Conservation (phyloP, 768 basidiomycete genomes). For the Kwoniella newhampshirensis region DNA sequence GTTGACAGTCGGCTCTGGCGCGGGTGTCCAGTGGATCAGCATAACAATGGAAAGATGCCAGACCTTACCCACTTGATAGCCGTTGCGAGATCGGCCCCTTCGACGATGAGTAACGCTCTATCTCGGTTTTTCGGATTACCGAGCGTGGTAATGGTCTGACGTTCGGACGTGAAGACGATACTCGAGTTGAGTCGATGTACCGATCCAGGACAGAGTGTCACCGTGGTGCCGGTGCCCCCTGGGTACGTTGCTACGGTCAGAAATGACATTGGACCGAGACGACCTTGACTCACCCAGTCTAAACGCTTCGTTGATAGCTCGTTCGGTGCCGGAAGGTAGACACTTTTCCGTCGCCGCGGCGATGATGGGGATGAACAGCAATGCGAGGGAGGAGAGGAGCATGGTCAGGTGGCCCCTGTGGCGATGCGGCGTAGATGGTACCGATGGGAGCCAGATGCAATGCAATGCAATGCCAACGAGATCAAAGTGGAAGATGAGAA, state of each 20-base stretch:
- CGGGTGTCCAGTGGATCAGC: not conserved
- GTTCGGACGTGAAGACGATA: slow-evolving; percentile 47
- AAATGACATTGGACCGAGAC: not conserved
- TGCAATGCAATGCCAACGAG: too few species aligned
- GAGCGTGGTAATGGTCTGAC: slow-evolving; percentile 51
- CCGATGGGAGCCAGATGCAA: too few species aligned
- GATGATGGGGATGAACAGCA: slow-evolving; percentile 10
- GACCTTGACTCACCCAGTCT: slow-evolving; percentile 19
- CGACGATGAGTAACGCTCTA: slow-evolving; percentile 51
- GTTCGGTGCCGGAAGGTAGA: slow-evolving; percentile 34
- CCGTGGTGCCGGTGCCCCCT: slow-evolving; percentile 48
- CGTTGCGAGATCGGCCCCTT: slow-evolving; percentile 48
- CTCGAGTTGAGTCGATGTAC: slow-evolving; percentile 47
- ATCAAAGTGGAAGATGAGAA: too few species aligned
- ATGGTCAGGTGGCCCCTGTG: too few species aligned
- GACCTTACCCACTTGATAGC: slow-evolving; percentile 47
- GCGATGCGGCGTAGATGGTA: too few species aligned
- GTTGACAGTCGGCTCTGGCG: slow-evolving; percentile 50
- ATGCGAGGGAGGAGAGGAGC: slow-evolving; percentile 12
- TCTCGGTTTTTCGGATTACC: slow-evolving; percentile 45
- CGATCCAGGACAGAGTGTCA: slow-evolving; percentile 51
- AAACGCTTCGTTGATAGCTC: slow-evolving; percentile 36
- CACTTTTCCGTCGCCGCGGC: slow-evolving; percentile 17
- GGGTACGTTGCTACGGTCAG: not conserved
- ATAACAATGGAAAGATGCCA: not conserved